Conservation (phyloP, 169 alveolate species). For the Eimeria praecox region DNA sequence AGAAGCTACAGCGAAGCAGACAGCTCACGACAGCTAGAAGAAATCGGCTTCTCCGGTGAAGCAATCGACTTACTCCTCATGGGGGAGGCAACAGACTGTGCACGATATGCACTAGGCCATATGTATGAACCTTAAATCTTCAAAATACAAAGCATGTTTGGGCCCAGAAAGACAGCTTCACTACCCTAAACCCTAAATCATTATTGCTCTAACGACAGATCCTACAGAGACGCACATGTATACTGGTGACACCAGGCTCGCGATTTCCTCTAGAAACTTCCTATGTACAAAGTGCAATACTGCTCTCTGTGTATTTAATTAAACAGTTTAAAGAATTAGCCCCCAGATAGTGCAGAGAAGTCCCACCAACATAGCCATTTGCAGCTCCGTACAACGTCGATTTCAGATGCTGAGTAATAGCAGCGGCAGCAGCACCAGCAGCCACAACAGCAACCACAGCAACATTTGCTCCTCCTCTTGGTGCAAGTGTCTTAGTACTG, state of each 20-base stretch:
- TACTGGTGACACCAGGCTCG: not conserved
- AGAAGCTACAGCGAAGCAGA: not conserved
- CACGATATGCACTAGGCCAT: not conserved
- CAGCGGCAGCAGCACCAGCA: no score
- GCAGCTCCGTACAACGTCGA: no score
- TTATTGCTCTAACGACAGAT: not conserved
- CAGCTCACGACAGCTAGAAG: not conserved
- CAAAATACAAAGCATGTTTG: not conserved
- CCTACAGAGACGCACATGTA: not conserved
- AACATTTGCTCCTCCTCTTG: no score
- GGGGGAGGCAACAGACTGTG: not conserved
- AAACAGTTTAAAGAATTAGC: no score
- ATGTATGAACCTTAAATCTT: not conserved
- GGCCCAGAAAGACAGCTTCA: not conserved
- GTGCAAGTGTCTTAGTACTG: no score
- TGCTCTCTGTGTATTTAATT: no score
- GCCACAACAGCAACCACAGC: no score
- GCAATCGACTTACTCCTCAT: not conserved
- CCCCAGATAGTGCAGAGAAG: no score
- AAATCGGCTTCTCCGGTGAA: slow-evolving; percentile 30
- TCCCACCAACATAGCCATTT: no score
- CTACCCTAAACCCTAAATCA: not conserved
- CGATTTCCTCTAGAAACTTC: not conserved
- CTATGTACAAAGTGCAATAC: no score
- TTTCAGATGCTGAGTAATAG: no score